Evolutionary conservation across 768 basidiomycete genomes (phyloP), one percentile per base, ranked within the genome.

Genomic region (Cyathus striatus): DNA sequence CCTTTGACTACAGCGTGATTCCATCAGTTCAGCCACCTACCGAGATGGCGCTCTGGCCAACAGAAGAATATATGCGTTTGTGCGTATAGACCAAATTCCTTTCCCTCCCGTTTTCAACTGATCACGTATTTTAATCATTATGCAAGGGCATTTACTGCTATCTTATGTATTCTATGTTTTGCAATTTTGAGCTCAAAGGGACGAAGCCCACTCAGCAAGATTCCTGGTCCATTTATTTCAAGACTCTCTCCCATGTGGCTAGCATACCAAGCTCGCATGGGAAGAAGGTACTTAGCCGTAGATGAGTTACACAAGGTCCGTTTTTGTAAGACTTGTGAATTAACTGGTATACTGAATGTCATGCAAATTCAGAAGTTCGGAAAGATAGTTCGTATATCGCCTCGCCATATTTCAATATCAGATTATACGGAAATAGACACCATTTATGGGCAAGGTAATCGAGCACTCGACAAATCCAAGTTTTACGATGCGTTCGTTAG

Each of bases 401-500:
- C 65, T 3, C 61, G 53, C 37, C 62, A 65, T 46, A 44, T 66
- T 34, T 66, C 65, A 10, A 49, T 62, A 38, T 51, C 62, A 10
- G 38, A 56, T 34, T 51, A 53, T 1, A 54, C 57, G 6, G 63
- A 62, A 9, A 37, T 60, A 3, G 36, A 52, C 6, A 44, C 59
- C 21, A 43, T 66, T 5, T 65, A 66, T 41, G 62, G 49, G 13
- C 62, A 64, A 48, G 64, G 64, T n/a, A 25, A 41, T 27, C 40
- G 41, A 9, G 57, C 63, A 4, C 55, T 61, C 25, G 44, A 51
- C 18, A 65, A 66, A 44, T 58, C 62, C 7, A 27, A 49, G 10
- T 66, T 60, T 49, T 65, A 66, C 43, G 40, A 53, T 33, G 58
- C 63, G 3, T 66, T 66, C 46, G 49, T 60, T 6, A 42, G 49